Base-by-base conservation (phyloP, 306 rosid genomes). In the Bauhinia variegata region DNA sequence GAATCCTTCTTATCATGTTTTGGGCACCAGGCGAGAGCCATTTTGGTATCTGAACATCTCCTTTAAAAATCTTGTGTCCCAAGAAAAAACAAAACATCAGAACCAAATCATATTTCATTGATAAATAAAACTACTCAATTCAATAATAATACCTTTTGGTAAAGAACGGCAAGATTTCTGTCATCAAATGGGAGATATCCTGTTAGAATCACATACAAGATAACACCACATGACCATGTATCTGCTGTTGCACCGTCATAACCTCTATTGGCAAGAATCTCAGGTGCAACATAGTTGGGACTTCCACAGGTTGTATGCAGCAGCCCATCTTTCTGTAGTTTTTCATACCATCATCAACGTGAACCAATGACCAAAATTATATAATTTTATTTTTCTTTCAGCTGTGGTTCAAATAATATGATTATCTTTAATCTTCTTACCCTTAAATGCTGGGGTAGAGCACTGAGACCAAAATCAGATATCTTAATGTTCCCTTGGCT, bases 271-370 rank as follows among this genome's bases (percentile, higher is more conserved):
- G 86, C 85, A 36, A 93, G 82, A 76, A 93, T 65, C 85, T 93
- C 99, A 0, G 99, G 99, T 32, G 99, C 99, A 49, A 93, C 99
- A 72, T 93, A 93, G 70, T 93, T 89, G 19, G 99, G 97, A 72
- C 97, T 93, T 86, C 99, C 99, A 77, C 99, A 93, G 11, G 97
- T 93, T 50, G 99, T 93, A 62, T 93, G 99, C 68, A 93, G 81
- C 80, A 93, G 71, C 11, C 99, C 99, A 66, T 93, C 99, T 31
- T 36, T 89, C 96, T 90, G 82, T 59, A 51, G 31, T 56, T 64
- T 64, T 68, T 77, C 60, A 63, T 23, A 44, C 51, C 31, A 38
- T 65, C 38, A 43, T 19, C 37, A 60, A 19, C 73, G 59, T 33
- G 55, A 38, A 12, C 54, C 56, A 75, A 48, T 34, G 16, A 49